A percentile compares a stretch with the other conserved stretches of the same genome.
phyloP scores from a whole-genome alignment of 192 early-diverging fungal genomes.

The Funneliformis mosseae region DNA sequence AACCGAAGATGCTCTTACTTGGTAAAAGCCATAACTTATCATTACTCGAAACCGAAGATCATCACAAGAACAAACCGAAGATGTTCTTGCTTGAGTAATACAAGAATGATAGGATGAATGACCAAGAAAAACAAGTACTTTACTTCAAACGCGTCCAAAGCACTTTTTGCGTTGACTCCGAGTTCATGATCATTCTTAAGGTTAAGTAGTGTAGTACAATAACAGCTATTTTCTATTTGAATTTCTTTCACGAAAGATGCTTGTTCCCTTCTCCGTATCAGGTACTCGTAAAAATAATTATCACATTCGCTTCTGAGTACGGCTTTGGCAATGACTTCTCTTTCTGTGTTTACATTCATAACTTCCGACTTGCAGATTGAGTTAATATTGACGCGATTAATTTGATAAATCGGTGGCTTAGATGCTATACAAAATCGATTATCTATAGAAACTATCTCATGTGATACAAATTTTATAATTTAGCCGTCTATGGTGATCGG shows the following conservation, averaged over 20 bases:
- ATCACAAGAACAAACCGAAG: constrained; percentile 31
- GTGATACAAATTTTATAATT: too few species aligned
- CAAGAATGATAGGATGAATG: constrained; percentile 3
- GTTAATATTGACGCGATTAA: too few species aligned
- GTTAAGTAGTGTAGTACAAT: constrained; percentile 23
- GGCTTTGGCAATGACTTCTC: constrained; percentile 11
- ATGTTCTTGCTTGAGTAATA: constrained; percentile 29
- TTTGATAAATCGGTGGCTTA: too few species aligned
- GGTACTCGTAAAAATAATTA: constrained; percentile 35
- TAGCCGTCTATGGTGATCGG: too few species aligned
- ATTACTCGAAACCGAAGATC: constrained; percentile 25
- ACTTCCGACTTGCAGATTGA: not conserved
- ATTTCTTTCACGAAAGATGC: constrained; percentile 31
- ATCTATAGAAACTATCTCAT: too few species aligned
- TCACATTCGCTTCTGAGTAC: constrained; percentile 19
- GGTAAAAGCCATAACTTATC: constrained; percentile 29
- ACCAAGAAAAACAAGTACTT: constrained; percentile 18
- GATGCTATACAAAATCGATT: too few species aligned
- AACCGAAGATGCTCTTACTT: constrained; percentile 36
- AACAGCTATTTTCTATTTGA: constrained; percentile 25
- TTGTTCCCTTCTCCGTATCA: constrained; percentile 31
- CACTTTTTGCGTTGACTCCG: constrained; percentile 11
- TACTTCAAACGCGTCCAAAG: constrained; percentile 28
- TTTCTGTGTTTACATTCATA: constrained; percentile 27
- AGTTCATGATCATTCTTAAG: constrained; percentile 29